Evolutionary conservation across 306 rosid genomes (phyloP).

Genomic region (Parietaria judaica): DNA sequence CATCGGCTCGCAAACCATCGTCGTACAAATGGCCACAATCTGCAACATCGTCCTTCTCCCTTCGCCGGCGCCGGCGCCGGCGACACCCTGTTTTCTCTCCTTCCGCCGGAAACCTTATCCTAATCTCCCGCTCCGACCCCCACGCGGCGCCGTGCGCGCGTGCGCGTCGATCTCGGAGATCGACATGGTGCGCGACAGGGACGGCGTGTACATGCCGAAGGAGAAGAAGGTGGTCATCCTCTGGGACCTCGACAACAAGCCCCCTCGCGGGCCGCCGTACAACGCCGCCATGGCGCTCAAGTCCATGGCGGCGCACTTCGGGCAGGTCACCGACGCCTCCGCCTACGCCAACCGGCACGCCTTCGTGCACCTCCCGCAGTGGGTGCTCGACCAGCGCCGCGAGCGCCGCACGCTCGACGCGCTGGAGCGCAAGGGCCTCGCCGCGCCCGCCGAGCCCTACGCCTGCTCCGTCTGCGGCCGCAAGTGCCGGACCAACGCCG

Average conservation of each 20-base stretch:
- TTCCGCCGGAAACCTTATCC: neutral
- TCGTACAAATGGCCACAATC: conserved; percentile 18
- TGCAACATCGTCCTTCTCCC: conserved; percentile 15
- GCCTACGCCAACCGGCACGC: conserved; percentile 90
- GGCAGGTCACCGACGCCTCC: conserved; percentile 56
- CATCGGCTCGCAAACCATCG: neutral
- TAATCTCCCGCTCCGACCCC: conserved; percentile 13
- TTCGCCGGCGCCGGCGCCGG: conserved; percentile 8
- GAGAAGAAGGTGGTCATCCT: conserved; percentile 58
- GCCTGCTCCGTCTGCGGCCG: conserved; percentile 63
- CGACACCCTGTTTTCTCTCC: neutral
- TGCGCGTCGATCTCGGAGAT: conserved; percentile 36
- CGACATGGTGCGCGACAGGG: conserved; percentile 72
- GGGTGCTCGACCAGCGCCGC: conserved; percentile 58
- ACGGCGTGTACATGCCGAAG: conserved; percentile 50
- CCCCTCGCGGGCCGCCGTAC: conserved; percentile 83
- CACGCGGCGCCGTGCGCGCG: conserved; percentile 12
- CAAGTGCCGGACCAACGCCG: conserved; percentile 49
- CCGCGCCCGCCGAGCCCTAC: conserved; percentile 41
- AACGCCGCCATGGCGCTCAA: conserved; percentile 64
- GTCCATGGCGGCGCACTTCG: conserved; percentile 43
- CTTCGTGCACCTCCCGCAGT: conserved; percentile 62
- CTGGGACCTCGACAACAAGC: conserved; percentile 96
- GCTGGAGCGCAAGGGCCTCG: conserved; percentile 54
- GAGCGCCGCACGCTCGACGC: conserved; percentile 43